Conservation (phyloP, 495 filamentous ascomycete genomes). For the Podospora tetraspora region DNA sequence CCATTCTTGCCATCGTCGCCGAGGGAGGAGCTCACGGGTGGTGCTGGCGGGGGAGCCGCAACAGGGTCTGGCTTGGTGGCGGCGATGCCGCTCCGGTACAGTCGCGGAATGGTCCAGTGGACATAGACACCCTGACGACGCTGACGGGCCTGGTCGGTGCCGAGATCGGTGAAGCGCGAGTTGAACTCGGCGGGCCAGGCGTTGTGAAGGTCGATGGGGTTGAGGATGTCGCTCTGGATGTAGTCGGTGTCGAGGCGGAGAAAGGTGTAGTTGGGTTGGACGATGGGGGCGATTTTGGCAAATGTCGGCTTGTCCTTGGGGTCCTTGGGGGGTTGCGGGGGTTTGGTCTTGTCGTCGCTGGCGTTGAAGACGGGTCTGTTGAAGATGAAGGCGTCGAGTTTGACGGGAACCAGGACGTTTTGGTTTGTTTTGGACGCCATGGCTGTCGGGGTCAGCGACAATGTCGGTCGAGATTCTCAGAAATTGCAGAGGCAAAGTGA, state of each 20-base stretch:
- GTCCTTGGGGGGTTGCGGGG: neutral
- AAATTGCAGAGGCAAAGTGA: neutral
- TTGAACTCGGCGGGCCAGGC: constrained; percentile 35
- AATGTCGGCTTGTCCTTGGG: neutral
- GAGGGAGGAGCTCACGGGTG: neutral
- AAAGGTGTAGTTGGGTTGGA: constrained; percentile 51
- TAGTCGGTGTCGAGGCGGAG: constrained; percentile 36
- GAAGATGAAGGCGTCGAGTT: constrained; percentile 44
- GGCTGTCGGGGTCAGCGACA: neutral
- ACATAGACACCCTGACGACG: constrained; percentile 46
- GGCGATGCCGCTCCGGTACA: constrained; percentile 37
- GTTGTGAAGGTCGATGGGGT: constrained; percentile 41
- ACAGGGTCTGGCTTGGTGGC: constrained; percentile 3
- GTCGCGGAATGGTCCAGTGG: constrained; percentile 47
- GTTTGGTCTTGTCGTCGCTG: neutral
- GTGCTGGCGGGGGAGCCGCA: neutral
- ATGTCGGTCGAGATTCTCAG: too few relatives aligned
- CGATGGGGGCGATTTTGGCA: constrained; percentile 46
- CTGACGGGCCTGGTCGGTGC: constrained; percentile 17
- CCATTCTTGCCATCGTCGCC: neutral
- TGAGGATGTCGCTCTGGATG: constrained; percentile 40
- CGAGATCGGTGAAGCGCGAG: constrained; percentile 41
- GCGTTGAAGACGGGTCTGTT: constrained; percentile 28
- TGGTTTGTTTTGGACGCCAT: neutral
- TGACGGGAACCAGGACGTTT: constrained; percentile 27